Evolutionary conservation across 2,329 filamentous ascomycete species (phyloP).

Genomic region (Pyricularia grisea): DNA sequence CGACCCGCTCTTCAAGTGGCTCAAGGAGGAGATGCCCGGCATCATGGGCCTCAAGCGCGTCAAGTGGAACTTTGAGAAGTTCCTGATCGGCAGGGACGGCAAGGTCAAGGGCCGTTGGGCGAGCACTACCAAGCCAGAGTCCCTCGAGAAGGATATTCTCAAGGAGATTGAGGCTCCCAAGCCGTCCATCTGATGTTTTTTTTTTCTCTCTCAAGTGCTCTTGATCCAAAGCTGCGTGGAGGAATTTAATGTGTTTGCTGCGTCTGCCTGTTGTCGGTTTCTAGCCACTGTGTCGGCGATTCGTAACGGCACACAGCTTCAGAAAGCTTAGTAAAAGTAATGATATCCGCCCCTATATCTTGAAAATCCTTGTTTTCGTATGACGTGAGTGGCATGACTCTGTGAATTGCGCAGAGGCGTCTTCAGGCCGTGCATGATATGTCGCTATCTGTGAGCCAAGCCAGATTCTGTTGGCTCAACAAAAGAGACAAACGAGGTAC

Average conservation of each 20-base stretch:
- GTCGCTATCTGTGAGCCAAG: background rate
- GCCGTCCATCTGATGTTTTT: background rate
- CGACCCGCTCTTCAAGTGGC: slow-evolving; percentile 70
- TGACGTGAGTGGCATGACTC: background rate
- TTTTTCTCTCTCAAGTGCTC: background rate
- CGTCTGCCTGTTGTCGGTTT: background rate
- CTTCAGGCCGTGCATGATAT: background rate
- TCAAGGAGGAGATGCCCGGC: slow-evolving; percentile 66
- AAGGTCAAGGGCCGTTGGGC: slow-evolving; percentile 81
- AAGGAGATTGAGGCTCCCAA: slow-evolving; percentile 50
- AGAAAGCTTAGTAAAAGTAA: background rate
- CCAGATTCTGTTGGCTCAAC: background rate
- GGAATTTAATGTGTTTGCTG: background rate
- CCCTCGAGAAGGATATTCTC: slow-evolving; percentile 64
- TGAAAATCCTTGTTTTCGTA: background rate
- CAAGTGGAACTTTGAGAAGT: slow-evolving; percentile 99
- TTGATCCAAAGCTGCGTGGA: background rate
- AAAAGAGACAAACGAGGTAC: background rate
- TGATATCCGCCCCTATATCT: background rate
- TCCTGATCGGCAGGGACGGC: slow-evolving; percentile 78
- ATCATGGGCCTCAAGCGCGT: slow-evolving; percentile 80
- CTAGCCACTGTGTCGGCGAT: background rate
- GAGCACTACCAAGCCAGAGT: slow-evolving; percentile 78
- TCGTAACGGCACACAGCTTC: background rate
- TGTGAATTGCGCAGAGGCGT: background rate